Percentiles rank a stretch among this genome's conserved stretches.
These are phyloP conservation scores for Helotiales sp. DNA, from an alignment of 2,329 filamentous ascomycete genomes.

Conservation along the genomic window DNA sequence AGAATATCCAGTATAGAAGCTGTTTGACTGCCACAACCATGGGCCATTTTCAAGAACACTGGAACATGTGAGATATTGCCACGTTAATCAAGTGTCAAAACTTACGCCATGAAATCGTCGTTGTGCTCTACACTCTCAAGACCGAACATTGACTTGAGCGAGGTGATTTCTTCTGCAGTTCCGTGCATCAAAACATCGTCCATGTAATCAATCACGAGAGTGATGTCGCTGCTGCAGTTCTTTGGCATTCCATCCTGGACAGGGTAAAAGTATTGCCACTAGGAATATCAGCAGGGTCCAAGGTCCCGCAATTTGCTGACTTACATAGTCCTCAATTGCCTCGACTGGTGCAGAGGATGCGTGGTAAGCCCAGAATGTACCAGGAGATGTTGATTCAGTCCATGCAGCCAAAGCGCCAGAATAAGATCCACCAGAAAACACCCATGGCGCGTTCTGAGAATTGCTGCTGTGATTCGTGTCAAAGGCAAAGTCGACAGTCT, in stretches of 20 bases:
- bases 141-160: slow-evolving; percentile 53
- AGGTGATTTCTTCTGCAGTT: slow-evolving; percentile 40
- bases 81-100: not conserved
- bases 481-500: slow-evolving; percentile 53
- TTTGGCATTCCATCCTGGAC: slow-evolving; percentile 57
- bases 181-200: slow-evolving; percentile 48
- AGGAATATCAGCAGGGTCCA: slow-evolving; percentile 1
- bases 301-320: not conserved
- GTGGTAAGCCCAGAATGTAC: slow-evolving; percentile 62
- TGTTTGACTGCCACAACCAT: slow-evolving; percentile 57
- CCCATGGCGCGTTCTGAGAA: slow-evolving; percentile 54
- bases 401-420: slow-evolving; percentile 56
- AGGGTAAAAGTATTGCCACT: slow-evolving; percentile 58
- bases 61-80: not conserved
- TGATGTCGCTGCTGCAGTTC: slow-evolving; percentile 56
- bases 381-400: slow-evolving; percentile 52
- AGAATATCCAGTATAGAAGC: slow-evolving; percentile 49
- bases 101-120: slow-evolving; percentile 37
- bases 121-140: slow-evolving; percentile 47
- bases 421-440: slow-evolving; percentile 57
- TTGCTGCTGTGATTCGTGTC: slow-evolving; percentile 48
- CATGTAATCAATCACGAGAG: slow-evolving; percentile 53
- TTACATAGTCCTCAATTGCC: slow-evolving; percentile 51
- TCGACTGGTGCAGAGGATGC: slow-evolving; percentile 56
- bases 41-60: slow-evolving; percentile 55